phyloP scores from a whole-genome alignment of 2,329 filamentous ascomycete species.

The Neopestalotiopsis rosae region DNA sequence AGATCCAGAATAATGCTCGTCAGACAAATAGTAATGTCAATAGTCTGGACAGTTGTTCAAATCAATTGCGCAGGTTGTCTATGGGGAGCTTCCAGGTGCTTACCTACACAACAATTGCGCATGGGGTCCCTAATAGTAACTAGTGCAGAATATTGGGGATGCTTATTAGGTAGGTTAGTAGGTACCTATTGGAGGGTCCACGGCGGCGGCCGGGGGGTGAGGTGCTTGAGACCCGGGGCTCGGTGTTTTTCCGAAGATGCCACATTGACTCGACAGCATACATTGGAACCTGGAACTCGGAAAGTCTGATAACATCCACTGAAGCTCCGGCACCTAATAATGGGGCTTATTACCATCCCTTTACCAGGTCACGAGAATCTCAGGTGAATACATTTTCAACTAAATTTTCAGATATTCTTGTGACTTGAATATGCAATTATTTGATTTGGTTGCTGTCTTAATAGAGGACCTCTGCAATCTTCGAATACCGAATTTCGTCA shows the following conservation, averaged over 20 bases:
- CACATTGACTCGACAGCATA: conserved; percentile 29
- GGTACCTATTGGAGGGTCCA: conserved; percentile 13
- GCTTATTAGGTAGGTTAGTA: background rate
- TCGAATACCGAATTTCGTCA: background rate
- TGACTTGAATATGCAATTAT: too few relatives aligned
- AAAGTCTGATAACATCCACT: background rate
- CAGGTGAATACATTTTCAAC: too few relatives aligned
- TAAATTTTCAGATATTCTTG: too few relatives aligned
- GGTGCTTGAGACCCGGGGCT: conserved; percentile 20
- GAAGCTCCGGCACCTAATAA: background rate
- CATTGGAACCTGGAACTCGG: background rate
- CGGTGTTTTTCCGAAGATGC: conserved; percentile 33
- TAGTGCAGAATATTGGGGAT: background rate
- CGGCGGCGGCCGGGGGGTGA: background rate
- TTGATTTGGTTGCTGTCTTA: background rate
- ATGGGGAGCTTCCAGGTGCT: conserved; percentile 7
- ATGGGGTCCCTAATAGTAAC: conserved; percentile 4
- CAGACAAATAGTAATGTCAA: background rate
- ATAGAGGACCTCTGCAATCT: background rate
- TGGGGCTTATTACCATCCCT: background rate
- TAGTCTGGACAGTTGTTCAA: conserved; percentile 16
- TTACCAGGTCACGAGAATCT: too few relatives aligned
- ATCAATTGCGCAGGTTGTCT: conserved; percentile 13
- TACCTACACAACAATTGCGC: conserved; percentile 9
- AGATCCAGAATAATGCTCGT: background rate